Evolutionary conservation across 768 basidiomycete species (phyloP), one percentile per base, ranked within the genome.

Genomic region (Phaeotremella skinneri): DNA sequence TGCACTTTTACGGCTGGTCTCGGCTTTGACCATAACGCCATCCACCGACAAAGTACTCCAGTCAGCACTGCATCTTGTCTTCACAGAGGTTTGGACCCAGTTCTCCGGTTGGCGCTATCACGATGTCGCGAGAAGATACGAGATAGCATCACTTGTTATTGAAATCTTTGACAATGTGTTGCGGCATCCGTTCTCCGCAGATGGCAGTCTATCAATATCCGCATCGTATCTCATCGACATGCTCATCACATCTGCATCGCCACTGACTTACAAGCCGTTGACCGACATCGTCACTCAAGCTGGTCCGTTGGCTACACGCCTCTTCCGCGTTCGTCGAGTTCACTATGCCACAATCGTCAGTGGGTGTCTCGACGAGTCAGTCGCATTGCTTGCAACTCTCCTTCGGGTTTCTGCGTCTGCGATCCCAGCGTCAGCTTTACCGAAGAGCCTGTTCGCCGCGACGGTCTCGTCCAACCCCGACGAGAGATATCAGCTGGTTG

Each of bases 71-170:
- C 66, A 79, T 55, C 91, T 91, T 70, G 83, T 93, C 7, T 89
- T 91, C 67, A 83, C 84, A 6, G 89, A 93, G 72, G 85, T 94
- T 20, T 97, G 92, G 92, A 83, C 87, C 0, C 87, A 88, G 66
- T 88, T 90, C 74, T 73, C 85, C 37, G 83, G 85, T 2, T 97
- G 92, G 92, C 88, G 89, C 73, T 96, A 91, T 64, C 80, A 81
- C 3, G 86, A 87, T 55, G 80, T 92, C 13, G 86, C 87, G 3
- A 88, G 90, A 70, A 83, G 88, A 37, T 93, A 90, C 68, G 88
- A 90, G 78, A 87, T 97, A 48, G 87, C 87, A 20, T 80, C 82
- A 52, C 80, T 85, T 16, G 80, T 91, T 25, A 82, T 85, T 9
- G 79, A 80, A 6, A 79, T 93, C 27, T 93, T 88, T 72, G 79